Conservation (phyloP, 31 red algal genomes). For the Pterothamnion heteromorphum region DNA sequence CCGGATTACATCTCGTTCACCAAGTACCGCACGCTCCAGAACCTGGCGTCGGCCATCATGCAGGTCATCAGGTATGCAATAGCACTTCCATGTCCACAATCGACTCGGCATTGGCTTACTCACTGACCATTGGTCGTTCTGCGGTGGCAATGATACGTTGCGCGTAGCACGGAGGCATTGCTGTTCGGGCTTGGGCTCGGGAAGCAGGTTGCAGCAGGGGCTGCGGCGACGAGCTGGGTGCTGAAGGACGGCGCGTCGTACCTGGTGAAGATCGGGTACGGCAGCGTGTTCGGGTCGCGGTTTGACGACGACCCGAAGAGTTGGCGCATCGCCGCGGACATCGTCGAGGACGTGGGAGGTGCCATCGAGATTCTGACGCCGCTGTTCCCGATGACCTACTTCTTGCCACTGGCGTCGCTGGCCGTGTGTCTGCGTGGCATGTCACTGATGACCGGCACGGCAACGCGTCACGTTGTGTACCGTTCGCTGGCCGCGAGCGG, state of each 20-base stretch:
- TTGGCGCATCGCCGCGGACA: conserved; percentile 84
- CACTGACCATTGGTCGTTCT: too few species aligned
- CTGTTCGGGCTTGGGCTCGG: conserved; percentile 90
- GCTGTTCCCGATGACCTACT: conserved; percentile 62
- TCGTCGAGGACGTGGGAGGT: conserved; percentile 87
- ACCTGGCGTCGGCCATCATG: conserved; percentile 92
- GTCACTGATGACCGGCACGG: conserved; percentile 95
- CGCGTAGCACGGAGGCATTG: too few species aligned
- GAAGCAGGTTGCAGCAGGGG: conserved; percentile 74
- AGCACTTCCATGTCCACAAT: too few species aligned
- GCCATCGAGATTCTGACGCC: conserved; percentile 95
- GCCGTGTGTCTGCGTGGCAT: conserved; percentile 82
- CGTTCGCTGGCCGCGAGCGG: conserved; percentile 73
- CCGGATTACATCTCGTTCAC: conserved; percentile 80
- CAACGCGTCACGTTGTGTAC: conserved; percentile 92
- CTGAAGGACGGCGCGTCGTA: conserved; percentile 90
- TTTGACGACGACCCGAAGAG: conserved; percentile 93
- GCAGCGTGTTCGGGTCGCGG: conserved; percentile 75
- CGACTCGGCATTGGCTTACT: too few species aligned
- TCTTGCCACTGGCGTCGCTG: conserved; percentile 79
- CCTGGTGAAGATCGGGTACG: conserved; percentile 85
- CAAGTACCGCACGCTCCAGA: conserved; percentile 80
- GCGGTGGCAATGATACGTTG: too few species aligned
- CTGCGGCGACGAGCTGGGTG: conserved; percentile 86
- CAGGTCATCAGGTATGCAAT: conserved; percentile 61